phyloP scores from a whole-genome alignment of 1,139 yeast species.

The Lodderomyces parapsilosis region DNA sequence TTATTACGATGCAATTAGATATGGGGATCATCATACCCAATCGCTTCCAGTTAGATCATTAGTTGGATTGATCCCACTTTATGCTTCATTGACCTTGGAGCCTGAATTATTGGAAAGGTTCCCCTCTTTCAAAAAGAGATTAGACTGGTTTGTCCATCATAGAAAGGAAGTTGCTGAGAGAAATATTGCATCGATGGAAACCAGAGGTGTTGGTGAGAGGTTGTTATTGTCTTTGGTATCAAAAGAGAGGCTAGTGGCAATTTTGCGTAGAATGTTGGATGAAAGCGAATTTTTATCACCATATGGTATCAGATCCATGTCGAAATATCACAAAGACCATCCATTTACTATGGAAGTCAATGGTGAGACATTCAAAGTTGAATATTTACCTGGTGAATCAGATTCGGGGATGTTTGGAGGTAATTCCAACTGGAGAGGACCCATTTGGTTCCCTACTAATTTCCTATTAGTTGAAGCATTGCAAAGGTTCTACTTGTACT shows the following conservation, averaged over 20 bases:
- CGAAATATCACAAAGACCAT: slow-evolving; percentile 82
- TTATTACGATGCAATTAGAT: slow-evolving; percentile 87
- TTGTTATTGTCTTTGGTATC: slow-evolving; percentile 78
- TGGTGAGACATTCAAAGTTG: slow-evolving; percentile 71
- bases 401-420: slow-evolving; percentile 97
- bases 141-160: slow-evolving; percentile 83
- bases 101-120: slow-evolving; percentile 78
- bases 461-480: slow-evolving; percentile 85
- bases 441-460: slow-evolving; percentile 97
- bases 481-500: slow-evolving; percentile 86
- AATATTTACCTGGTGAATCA: slow-evolving; percentile 89
- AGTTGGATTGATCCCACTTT: slow-evolving; percentile 90
- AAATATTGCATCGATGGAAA: slow-evolving; percentile 85
- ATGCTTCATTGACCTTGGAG: slow-evolving; percentile 87
- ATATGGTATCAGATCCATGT: slow-evolving; percentile 86
- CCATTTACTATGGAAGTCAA: slow-evolving; percentile 88
- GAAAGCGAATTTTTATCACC: slow-evolving; percentile 85
- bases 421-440: slow-evolving; percentile 97
- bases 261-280: slow-evolving; percentile 80
- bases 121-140: slow-evolving; percentile 82
- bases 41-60: slow-evolving; percentile 85
- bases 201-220: slow-evolving; percentile 86
- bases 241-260: slow-evolving; percentile 75
- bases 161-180: slow-evolving; percentile 74
- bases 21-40: slow-evolving; percentile 72